Evolutionary conservation across 2,329 filamentous ascomycete genomes (phyloP), one percentile per base, ranked within the genome.

Genomic region (Elsinoe australis): DNA sequence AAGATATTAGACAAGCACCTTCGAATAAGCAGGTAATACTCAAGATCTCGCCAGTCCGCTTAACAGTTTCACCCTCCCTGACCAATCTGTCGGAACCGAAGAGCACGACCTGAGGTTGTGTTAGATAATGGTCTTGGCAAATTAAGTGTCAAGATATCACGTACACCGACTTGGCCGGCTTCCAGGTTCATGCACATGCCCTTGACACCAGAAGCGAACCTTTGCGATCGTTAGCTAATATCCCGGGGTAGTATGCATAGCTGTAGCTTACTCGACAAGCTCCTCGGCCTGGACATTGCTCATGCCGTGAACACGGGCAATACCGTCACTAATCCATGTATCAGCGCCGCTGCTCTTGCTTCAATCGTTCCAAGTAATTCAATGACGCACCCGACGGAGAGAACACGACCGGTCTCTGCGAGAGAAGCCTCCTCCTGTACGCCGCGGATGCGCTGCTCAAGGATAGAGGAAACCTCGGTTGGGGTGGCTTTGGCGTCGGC

Each of bases 141-240:
- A 22, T 10, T 28, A 47, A 17, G 19, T 19, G n/a, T 8, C 10
- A 19, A 28, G 12, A 12, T 29, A 17, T 48, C 9, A 48, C 45
- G 31, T 48, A 48, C 89, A 95, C 92, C 92, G 77, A 98, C 92
- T 76, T 96, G 92, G 72, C 92, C 92, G 73, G 92, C 92, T 79
- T 98, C 92, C 75, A 98, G 83, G 86, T 98, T 98, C 90, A 98
- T 96, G 87, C 90, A 96, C 92, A 98, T 98, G 73, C 92, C 92
- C 84, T 96, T 96, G 75, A 96, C 92, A 73, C 92, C 92, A 59
- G 92, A 98, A 66, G 92, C 87, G 79, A 98, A 98, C 80, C 89
- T n/a, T n/a, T 95, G 59, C 51, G n/a, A 26, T 21, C 7, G 18
- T 9, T 24, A 6, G 17, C 41, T 15, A 45, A 39, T 34, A 17